Conservation (phyloP, 805 yeast species). For the Wickerhamomyces tratensis region DNA sequence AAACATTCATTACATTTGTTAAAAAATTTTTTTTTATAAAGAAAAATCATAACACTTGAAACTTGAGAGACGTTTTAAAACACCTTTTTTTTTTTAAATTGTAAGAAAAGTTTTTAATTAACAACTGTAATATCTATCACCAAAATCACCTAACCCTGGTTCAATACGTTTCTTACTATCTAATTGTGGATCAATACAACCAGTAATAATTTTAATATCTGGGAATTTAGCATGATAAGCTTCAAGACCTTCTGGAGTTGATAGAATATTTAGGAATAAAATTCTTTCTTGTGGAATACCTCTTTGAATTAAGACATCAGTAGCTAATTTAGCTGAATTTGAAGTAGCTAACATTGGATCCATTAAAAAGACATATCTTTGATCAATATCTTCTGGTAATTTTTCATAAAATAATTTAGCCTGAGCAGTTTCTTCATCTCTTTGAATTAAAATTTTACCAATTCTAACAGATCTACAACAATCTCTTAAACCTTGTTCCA, state of each 20-base stretch:
- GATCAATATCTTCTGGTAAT: conserved; percentile 84
- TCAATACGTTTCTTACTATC: conserved; percentile 78
- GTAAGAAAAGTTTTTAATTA: too few species aligned
- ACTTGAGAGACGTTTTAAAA: too few species aligned
- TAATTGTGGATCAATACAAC: conserved; percentile 81
- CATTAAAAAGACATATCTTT: conserved; percentile 79
- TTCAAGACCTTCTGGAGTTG: conserved; percentile 90
- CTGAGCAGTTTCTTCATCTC: conserved; percentile 95
- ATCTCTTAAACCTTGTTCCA: conserved; percentile 98
- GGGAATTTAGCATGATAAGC: conserved; percentile 76
- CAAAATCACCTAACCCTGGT: conserved; percentile 97
- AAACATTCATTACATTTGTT: too few species aligned
- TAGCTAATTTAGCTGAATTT: conserved; percentile 96
- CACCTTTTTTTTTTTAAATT: too few species aligned
- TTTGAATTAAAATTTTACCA: conserved; percentile 92
- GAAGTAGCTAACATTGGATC: conserved; percentile 99
- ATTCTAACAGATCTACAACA: conserved; percentile 94
- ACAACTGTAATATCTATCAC: conserved; percentile 93
- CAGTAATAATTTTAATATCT: conserved; percentile 80
- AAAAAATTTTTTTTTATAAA: too few species aligned
- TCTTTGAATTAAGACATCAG: conserved; percentile 75
- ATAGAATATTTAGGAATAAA: conserved; percentile 80
- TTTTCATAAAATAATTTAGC: conserved; percentile 92
- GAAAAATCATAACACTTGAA: too few species aligned
- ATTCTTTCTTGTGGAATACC: conserved; percentile 88